Evolutionary conservation across 2,329 filamentous ascomycete genomes (phyloP).

Genomic region (Trichoderma simmonsii): DNA sequence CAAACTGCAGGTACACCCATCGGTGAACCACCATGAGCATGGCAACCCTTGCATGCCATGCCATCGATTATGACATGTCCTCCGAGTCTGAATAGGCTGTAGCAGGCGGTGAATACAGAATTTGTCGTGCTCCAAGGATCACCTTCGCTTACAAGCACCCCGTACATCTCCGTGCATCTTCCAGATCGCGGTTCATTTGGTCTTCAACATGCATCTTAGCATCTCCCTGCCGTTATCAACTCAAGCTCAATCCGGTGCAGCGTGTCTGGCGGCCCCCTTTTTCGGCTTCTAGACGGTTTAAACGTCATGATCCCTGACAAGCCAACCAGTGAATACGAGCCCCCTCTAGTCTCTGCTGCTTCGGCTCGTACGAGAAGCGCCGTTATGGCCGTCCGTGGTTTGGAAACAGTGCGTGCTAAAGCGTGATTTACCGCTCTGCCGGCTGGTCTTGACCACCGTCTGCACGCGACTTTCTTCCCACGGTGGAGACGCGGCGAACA

Average conservation of each 20-base stretch:
- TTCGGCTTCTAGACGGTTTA: background rate
- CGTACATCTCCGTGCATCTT: conserved; percentile 1
- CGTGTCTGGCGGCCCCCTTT: conserved; percentile 3
- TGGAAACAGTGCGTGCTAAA: conserved; percentile 5
- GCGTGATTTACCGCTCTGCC: conserved; percentile 6
- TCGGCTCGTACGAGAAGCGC: conserved; percentile 11
- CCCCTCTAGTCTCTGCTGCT: background rate
- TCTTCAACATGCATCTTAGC: background rate
- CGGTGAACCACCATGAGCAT: conserved; percentile 6
- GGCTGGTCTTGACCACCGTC: background rate
- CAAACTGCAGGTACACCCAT: background rate
- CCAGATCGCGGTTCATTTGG: conserved; percentile 2
- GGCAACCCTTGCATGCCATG: background rate
- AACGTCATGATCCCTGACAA: conserved; percentile 12
- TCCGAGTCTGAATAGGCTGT: background rate
- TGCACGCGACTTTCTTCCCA: background rate
- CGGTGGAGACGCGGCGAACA: conserved; percentile 14
- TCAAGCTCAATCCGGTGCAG: background rate
- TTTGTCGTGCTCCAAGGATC: background rate
- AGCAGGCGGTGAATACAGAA: conserved; percentile 9
- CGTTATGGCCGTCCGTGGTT: background rate
- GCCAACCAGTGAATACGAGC: conserved; percentile 11
- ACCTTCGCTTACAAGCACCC: background rate
- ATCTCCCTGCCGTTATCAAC: conserved; percentile 2
- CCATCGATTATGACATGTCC: background rate